Evolutionary conservation across 2,329 filamentous ascomycete species (phyloP).

Genomic region (Waltergamsia citrina): DNA sequence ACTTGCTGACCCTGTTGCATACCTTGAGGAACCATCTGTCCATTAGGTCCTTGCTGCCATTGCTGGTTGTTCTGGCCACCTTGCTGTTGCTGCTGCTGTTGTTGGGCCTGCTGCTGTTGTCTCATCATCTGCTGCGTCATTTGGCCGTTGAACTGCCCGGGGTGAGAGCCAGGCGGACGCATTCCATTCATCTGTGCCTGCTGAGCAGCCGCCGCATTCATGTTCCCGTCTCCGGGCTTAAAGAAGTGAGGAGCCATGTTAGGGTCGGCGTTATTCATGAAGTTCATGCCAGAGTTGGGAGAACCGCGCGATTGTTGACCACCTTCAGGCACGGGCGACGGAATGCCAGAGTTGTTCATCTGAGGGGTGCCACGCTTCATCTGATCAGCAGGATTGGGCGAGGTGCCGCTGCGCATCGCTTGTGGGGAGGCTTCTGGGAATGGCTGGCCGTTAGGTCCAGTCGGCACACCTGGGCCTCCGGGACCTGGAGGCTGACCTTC

Average conservation of each 20-base stretch:
- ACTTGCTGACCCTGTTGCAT: conserved; percentile 33
- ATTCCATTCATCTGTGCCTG: conserved; percentile 54
- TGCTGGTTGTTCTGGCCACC: conserved; percentile 17
- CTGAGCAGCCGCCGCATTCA: conserved; percentile 35
- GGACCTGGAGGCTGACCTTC: conserved; percentile 36
- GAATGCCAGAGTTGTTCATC: conserved; percentile 59
- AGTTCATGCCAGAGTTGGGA: conserved; percentile 51
- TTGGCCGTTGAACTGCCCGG: conserved; percentile 46
- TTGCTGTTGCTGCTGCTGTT: conserved; percentile 12
- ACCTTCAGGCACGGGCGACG: conserved; percentile 63
- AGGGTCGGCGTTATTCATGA: conserved; percentile 55
- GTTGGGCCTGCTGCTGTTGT: conserved; percentile 25
- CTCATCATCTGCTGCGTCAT: conserved; percentile 55
- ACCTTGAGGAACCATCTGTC: conserved; percentile 27
- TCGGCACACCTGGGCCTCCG: conserved; percentile 42
- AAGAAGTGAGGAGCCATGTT: conserved; percentile 51
- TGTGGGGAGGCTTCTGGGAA: conserved; percentile 66
- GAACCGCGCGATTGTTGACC: conserved; percentile 57
- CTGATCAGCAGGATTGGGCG: conserved; percentile 68
- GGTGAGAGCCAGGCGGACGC: conserved; percentile 62
- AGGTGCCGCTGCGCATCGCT: conserved; percentile 58
- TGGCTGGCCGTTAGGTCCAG: conserved; percentile 48
- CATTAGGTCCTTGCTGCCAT: conserved; percentile 30
- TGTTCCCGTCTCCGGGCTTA: conserved; percentile 46
- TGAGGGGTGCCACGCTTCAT: conserved; percentile 73